Evolutionary conservation across 192 early-diverging fungal species (phyloP), one percentile per base, ranked within the genome.

Genomic region (Mortierella antarctica): DNA sequence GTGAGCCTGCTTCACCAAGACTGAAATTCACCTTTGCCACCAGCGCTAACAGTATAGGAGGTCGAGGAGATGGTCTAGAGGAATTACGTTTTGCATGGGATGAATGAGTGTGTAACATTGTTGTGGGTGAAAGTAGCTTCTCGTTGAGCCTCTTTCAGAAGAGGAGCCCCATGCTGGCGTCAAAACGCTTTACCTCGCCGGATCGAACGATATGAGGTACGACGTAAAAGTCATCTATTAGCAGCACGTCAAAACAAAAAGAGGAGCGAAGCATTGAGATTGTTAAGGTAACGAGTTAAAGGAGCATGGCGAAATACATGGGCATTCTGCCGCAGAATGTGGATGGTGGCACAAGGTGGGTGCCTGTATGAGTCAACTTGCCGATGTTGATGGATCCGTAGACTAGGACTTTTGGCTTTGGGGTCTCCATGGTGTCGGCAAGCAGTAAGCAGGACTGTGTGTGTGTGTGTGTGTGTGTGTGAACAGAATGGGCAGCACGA

Each of bases 351-450:
- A 31, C 31, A 3, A 31, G 31, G 31, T 31, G 31, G 31, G 31
- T 31, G 31, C 31, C 1, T 31, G 31, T 31, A 31, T 31, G 31
- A 31, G 31, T 3, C 31, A 31, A 71, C 67, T 65, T 64, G 23
- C 78, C 83, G 55, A 93, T 89, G 84, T 95, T 95, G 51, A 93
- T 85, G 13, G 93, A 94, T 15, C 93, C 94, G 67, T 93, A 90
- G 57, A 84, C 83, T n/a, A 90, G 83, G 18, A 90, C 78, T 65
- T 84, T 89, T 45, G 83, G 62, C 31, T 58, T 67, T 7, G 57
- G 45, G 18, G 52, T 17, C 2, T 71, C 63, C 64, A 67, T 71
- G 56, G 15, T 54, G 14, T n/a, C 0, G n/a, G 9, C 42, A 7
- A 47, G 45, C 7, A 31, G n/a, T n/a, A n/a, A n/a, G n/a, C n/a